A percentile compares a stretch with the other conserved stretches of the same genome.
Evolutionary conservation across 108 stramenopile species (phyloP).

Genomic region (Discostella stelligeroides): DNA sequence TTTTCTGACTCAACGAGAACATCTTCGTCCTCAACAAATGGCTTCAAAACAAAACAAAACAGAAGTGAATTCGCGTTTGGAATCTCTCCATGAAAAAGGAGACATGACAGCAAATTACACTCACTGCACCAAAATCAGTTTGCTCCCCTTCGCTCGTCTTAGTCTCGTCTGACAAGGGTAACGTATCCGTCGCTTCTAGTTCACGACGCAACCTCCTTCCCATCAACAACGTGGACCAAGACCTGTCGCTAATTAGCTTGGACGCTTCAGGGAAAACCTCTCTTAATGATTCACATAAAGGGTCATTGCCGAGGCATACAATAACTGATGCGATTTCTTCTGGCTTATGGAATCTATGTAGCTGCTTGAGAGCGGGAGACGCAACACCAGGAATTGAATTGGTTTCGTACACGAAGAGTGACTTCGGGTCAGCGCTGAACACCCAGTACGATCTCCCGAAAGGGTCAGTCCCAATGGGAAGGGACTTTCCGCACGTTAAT

Average conservation of each 20-base stretch:
- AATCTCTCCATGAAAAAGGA: not conserved
- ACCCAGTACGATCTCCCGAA: conserved; percentile 79
- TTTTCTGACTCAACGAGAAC: conserved; percentile 77
- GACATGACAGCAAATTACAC: not conserved
- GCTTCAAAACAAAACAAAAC: conserved; percentile 1
- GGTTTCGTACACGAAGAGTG: conserved; percentile 65
- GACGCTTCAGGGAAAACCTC: conserved; percentile 59
- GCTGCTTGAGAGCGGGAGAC: conserved; percentile 26
- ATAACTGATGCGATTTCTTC: conserved; percentile 84
- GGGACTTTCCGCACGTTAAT: conserved; percentile 72
- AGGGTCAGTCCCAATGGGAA: conserved; percentile 68
- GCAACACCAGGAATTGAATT: not conserved
- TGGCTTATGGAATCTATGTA: conserved; percentile 65
- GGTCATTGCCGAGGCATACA: conserved; percentile 67
- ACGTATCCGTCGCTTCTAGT: conserved; percentile 4
- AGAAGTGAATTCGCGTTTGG: not conserved
- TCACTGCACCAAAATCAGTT: conserved; percentile 29
- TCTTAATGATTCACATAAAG: conserved; percentile 60
- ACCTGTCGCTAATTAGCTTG: conserved; percentile 49
- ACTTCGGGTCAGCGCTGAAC: conserved; percentile 61
- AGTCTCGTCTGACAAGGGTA: conserved; percentile 20
- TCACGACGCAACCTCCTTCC: conserved; percentile 43
- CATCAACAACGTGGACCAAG: conserved; percentile 65
- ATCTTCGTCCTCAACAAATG: conserved; percentile 66
- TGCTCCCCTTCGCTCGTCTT: conserved; percentile 23